Base-by-base conservation (phyloP, 1,284 basidiomycete species). In the Tremellales sp. region DNA sequence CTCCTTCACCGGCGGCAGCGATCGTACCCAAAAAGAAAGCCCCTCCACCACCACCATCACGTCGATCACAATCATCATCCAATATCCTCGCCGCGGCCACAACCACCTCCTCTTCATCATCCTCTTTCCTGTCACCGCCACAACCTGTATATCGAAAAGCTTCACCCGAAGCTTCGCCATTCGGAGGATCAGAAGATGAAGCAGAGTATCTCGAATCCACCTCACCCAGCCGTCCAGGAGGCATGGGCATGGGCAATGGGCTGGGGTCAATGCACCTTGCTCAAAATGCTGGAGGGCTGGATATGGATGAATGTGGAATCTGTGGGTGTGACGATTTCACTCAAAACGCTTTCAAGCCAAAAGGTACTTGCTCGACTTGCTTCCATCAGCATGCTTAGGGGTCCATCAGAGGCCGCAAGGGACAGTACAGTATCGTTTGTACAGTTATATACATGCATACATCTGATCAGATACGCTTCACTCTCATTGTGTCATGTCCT, bases 351-450 rank as follows among this genome's bases (percentile, higher is more conserved):
- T 83, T 82, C 75, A 82, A 82, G 71, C 70, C 78, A 24, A 75
- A 76, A 54, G 81, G 82, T n/a, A 79, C 80, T 71, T 84, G 82
- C 61, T 79, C 75, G 57, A 82, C 81, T 55, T 84, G 82, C 60
- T 79, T 80, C 57, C 75, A 80, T 64, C 51, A 51, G 23, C 67
- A 70, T 50, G 56, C 8, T 33, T 33, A n/a, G n/a, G n/a, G n/a
- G n/a, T n/a, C n/a, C n/a, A n/a, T n/a, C n/a, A n/a, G n/a, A n/a
- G n/a, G n/a, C n/a, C n/a, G n/a, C n/a, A n/a, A n/a, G n/a, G n/a
- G n/a, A n/a, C n/a, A n/a, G n/a, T n/a, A n/a, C n/a, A n/a, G n/a
- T n/a, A n/a, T n/a, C n/a, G n/a, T n/a, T n/a, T n/a, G n/a, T n/a
- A n/a, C n/a, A n/a, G n/a, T n/a, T n/a, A n/a, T n/a, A n/a, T n/a